Evolutionary conservation across 108 stramenopile species (phyloP), one percentile per base, ranked within the genome.

Genomic region (Thalassiosira profunda): DNA sequence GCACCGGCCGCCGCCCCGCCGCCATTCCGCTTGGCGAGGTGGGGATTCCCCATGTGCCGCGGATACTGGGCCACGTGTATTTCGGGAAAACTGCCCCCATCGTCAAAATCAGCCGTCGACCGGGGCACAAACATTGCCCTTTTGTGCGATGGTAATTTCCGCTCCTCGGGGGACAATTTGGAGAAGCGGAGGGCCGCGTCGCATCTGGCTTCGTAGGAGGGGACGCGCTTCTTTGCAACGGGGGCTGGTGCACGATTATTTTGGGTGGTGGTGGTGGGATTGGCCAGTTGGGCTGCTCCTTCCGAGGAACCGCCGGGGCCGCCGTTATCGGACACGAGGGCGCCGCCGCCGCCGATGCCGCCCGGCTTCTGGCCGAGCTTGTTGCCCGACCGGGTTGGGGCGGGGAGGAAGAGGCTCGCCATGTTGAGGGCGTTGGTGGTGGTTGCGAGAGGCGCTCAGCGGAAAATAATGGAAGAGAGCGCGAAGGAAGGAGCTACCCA

Each of bases 41-140:
- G 87, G 6, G 94, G 94, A 79, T 95, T 95, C 29, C 99, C 99
- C 99, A 99, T 99, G 64, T 96, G 89, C 28, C 96, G 86, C 3
- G 99, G 99, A 71, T 97, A 99, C 63, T 99, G 99, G 36, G 97
- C 97, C 15, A 98, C 95, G 61, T 98, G 98, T 48, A 99, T 96
- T 82, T 99, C 99, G 18, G 98, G 99, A 68, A 94, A 99, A 51
- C 98, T 97, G 5, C 98, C 99, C 0, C 99, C 99, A 61, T 99
- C 99, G 33, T 94, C 98, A 68, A 98, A 98, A 70, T 98, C 99
- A 21, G 59, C 71, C 29, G 96, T 58, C n/a, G 70, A 72, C 21
- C 96, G 91, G 6, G 98, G 99, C 10, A 99, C 97, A 76, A 98
- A 99, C 42, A 92, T 73, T 44, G 71, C 81, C 10, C 47, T 45